Evolutionary conservation across 441 rosid species (phyloP).

Genomic region (Pelargonium cotyledonis): DNA sequence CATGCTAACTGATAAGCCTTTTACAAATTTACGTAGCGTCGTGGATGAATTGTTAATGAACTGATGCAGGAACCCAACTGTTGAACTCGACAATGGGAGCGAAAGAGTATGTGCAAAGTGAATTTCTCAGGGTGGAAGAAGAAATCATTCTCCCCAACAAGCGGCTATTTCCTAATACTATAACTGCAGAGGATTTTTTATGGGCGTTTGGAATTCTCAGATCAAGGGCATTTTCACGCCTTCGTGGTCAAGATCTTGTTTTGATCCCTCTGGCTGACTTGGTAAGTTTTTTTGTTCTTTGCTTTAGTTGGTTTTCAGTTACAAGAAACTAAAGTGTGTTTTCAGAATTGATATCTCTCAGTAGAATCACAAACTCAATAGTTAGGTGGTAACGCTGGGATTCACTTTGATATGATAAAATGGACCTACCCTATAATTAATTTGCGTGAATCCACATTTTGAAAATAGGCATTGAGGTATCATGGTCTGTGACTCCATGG

Average conservation of each 20-base stretch:
- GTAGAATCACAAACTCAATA: background rate
- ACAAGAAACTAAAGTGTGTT: background rate
- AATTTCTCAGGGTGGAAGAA: constrained; percentile 56
- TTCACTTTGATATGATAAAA: too few species aligned
- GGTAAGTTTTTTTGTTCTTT: constrained; percentile 35
- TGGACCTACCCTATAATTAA: background rate
- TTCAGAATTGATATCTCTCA: background rate
- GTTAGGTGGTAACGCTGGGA: too few species aligned
- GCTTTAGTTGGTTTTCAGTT: constrained; percentile 8
- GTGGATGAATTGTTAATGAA: constrained; percentile 5
- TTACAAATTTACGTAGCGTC: too few species aligned
- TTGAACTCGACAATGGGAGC: constrained; percentile 65
- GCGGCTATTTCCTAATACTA: constrained; percentile 51
- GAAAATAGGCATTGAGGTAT: background rate
- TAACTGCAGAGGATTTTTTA: constrained; percentile 57
- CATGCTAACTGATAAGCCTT: too few species aligned
- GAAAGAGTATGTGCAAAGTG: constrained; percentile 53
- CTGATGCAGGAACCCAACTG: constrained; percentile 66
- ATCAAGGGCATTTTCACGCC: constrained; percentile 84
- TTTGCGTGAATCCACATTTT: background rate
- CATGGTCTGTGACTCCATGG: background rate
- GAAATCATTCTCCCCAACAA: constrained; percentile 54
- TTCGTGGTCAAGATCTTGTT: constrained; percentile 81
- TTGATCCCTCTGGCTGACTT: constrained; percentile 82
- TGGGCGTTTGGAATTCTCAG: constrained; percentile 93